Conservation (phyloP, 2,329 filamentous ascomycete species). For the Pseudonectria foliicola region DNA sequence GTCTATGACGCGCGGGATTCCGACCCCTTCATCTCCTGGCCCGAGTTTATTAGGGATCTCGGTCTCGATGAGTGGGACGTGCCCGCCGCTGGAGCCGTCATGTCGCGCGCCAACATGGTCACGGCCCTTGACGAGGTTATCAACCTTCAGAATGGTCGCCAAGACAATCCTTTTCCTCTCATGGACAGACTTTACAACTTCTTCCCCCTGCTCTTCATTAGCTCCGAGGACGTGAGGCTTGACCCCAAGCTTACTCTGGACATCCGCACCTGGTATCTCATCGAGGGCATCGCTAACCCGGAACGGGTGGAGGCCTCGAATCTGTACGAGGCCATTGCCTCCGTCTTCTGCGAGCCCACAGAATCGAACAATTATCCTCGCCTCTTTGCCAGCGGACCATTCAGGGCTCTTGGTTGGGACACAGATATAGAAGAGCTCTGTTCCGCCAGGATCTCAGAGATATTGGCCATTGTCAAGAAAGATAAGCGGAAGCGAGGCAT, state of each 20-base stretch:
- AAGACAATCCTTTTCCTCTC: slow-evolving; percentile 16
- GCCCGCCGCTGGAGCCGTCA: slow-evolving; percentile 5
- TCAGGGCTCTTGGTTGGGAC: slow-evolving; percentile 16
- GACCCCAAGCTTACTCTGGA: slow-evolving; percentile 24
- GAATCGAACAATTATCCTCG: slow-evolving; percentile 1
- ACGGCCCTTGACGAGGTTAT: slow-evolving; percentile 25
- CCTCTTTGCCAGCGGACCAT: slow-evolving; percentile 18
- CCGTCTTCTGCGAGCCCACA: slow-evolving; percentile 23
- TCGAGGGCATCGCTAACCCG: slow-evolving; percentile 19
- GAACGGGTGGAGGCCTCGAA: slow-evolving; percentile 6
- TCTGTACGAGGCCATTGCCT: slow-evolving; percentile 16
- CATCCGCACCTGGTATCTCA: slow-evolving; percentile 30
- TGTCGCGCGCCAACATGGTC: slow-evolving; percentile 30
- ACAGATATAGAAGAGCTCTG: slow-evolving; percentile 13
- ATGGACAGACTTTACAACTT: slow-evolving; percentile 24
- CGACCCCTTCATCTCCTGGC: slow-evolving; percentile 24
- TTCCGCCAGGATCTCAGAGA: slow-evolving; percentile 14
- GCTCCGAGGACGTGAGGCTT: slow-evolving; percentile 8
- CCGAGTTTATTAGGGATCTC: slow-evolving; percentile 1
- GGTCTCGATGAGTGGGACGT: slow-evolving; percentile 1
- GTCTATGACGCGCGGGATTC: slow-evolving; percentile 16
- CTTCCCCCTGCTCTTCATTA: slow-evolving; percentile 24
- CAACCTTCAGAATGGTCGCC: slow-evolving; percentile 4
- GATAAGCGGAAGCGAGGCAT: slow-evolving; percentile 7
- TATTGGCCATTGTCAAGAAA: slow-evolving; percentile 7